phyloP scores from a whole-genome alignment of 345 rosid genomes.

The Boechera stricta region DNA sequence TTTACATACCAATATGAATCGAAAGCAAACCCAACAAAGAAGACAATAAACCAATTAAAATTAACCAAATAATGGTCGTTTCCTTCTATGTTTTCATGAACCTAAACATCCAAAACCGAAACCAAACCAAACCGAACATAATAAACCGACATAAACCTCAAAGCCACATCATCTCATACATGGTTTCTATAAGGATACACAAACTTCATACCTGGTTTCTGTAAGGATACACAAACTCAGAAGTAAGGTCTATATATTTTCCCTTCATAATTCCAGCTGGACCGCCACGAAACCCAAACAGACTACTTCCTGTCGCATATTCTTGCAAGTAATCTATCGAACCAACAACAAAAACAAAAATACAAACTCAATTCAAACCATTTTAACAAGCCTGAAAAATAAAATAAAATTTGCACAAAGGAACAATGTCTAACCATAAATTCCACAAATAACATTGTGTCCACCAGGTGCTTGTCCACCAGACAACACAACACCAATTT shows the following conservation, averaged over 20 bases:
- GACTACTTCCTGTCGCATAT: constrained; percentile 67
- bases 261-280: constrained; percentile 99
- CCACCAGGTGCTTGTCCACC: constrained; percentile 99
- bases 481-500: constrained; percentile 90
- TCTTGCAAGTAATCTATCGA: constrained; percentile 82
- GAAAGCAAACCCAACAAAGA: not conserved
- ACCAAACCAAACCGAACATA: not conserved
- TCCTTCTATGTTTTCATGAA: not conserved
- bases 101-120: constrained; percentile 1
- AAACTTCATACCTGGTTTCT: constrained; percentile 73
- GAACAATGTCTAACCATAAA: constrained; percentile 61
- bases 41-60: not conserved
- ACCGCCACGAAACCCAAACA: constrained; percentile 94
- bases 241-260: constrained; percentile 70
- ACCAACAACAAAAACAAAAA: constrained; percentile 15
- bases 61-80: not conserved
- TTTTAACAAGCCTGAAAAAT: not conserved
- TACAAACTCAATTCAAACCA: not conserved
- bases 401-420: not conserved
- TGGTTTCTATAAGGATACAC: constrained; percentile 88
- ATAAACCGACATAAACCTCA: not conserved
- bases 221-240: constrained; percentile 77
- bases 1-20: not conserved
- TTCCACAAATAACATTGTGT: constrained; percentile 94
- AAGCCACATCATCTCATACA: constrained; percentile 48